phyloP scores from a whole-genome alignment of 2,329 filamentous ascomycete genomes.

The Alternaria sp. region DNA sequence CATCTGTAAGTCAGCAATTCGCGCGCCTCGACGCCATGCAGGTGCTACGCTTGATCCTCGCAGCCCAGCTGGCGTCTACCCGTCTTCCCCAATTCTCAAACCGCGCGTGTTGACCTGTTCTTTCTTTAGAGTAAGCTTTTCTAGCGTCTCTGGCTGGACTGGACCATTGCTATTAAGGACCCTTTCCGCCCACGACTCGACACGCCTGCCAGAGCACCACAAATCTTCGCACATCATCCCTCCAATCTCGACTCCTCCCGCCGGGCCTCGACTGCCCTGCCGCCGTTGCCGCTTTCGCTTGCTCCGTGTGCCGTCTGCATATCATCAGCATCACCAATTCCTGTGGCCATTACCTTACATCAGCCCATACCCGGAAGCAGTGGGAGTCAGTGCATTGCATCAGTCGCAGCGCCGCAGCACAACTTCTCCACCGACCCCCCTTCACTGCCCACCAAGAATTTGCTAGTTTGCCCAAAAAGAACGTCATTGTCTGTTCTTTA shows the following conservation, averaged over 20 bases:
- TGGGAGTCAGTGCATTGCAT: constrained; percentile 21
- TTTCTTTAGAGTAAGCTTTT: constrained; percentile 32
- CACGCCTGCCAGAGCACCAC: neutral
- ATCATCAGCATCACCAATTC: constrained; percentile 26
- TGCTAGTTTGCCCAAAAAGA: constrained; percentile 1
- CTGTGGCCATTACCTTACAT: constrained; percentile 9
- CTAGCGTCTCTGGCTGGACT: constrained; percentile 25
- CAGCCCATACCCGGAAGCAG: constrained; percentile 39
- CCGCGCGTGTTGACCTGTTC: constrained; percentile 28
- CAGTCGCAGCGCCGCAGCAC: constrained; percentile 25
- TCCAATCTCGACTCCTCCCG: neutral
- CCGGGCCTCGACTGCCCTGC: neutral
- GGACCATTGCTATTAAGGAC: constrained; percentile 19
- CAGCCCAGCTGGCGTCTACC: constrained; percentile 24
- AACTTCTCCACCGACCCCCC: constrained; percentile 13
- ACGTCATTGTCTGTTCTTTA: constrained; percentile 22
- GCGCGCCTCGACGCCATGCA: constrained; percentile 27
- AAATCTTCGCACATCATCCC: neutral
- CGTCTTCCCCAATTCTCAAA: constrained; percentile 10
- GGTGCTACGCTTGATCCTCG: constrained; percentile 25
- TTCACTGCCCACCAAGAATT: constrained; percentile 4
- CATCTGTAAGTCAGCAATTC: constrained; percentile 28
- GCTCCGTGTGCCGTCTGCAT: constrained; percentile 17
- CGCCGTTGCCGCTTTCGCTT: neutral
- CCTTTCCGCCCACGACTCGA: constrained; percentile 10